Evolutionary conservation across 768 basidiomycete species (phyloP), one percentile per base, ranked within the genome.

Genomic region (Phaeotremella fagi): DNA sequence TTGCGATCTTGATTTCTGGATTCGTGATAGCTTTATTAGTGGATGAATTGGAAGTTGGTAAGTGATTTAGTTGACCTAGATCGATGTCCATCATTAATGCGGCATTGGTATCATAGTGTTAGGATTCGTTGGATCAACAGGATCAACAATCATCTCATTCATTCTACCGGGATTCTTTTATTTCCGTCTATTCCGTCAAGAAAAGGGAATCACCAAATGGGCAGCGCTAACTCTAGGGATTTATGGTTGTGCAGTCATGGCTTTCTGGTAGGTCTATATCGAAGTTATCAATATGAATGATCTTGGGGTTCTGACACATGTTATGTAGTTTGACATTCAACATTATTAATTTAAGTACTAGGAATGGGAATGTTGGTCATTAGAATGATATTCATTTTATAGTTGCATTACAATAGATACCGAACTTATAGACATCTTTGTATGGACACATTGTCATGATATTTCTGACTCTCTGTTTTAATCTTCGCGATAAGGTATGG

Each of bases 101-200:
- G 11, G 9, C 33, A 35, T 35, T 9, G 33, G 11, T 9, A 9
- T 23, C 18, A 33, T 66, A 89, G 94, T 98, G 14, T 79, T 98
- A 28, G 89, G 90, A 3, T 95, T 99, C 70, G 94, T 99, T 31
- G 95, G 95, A 1, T 86, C 90, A 22, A 97, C 91, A 0, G 95
- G 95, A 12, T 94, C 90, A 14, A 95, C 92, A 23, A 94, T 91
- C 18, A 90, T 98, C 54, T 91, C 89, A 1, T 98, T 97, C 76
- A 95, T 98, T 66, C 80, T 95, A 29, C 92, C 91, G 0, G 91
- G 90, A 1, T 76, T 91, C 45, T 87, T 95, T 70, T 95, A 88
- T 77, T 97, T 89, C 85, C 85, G 88, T 83, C 78, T 94, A 59
- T 84, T 86, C 55, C 83, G 83, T 55, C 75, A 82, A 46, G 85